Evolutionary conservation across 1,139 yeast genomes (phyloP).

Genomic region (Yamadazyma membranifaciens): DNA sequence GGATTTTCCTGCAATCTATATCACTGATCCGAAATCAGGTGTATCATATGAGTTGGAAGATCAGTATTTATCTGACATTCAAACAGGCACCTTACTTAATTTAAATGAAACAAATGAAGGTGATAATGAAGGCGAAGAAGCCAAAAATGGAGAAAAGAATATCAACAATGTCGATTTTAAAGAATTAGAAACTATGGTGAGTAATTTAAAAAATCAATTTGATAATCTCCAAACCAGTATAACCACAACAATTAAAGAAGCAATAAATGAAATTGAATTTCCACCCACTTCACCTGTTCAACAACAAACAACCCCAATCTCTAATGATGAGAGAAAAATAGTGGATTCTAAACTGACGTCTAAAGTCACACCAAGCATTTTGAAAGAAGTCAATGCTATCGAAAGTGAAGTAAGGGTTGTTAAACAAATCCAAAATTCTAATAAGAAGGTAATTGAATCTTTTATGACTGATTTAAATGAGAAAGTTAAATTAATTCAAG

Average conservation of each 20-base stretch:
- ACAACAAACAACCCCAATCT: slow-evolving; percentile 2
- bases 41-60: slow-evolving; percentile 84
- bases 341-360: background rate
- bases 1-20: slow-evolving; percentile 77
- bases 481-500: slow-evolving; percentile 51
- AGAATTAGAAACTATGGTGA: slow-evolving; percentile 2
- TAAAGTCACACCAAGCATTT: background rate
- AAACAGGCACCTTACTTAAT: slow-evolving; percentile 58
- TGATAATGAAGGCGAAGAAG: slow-evolving; percentile 9
- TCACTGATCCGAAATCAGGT: slow-evolving; percentile 59
- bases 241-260: slow-evolving; percentile 9
- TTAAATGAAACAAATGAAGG: slow-evolving; percentile 39
- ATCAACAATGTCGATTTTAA: background rate
- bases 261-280: slow-evolving; percentile 9
- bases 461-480: slow-evolving; percentile 45
- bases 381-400: slow-evolving; percentile 20
- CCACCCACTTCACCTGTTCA: slow-evolving; percentile 1
- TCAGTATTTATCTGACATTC: slow-evolving; percentile 52
- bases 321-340: background rate
- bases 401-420: slow-evolving; percentile 61
- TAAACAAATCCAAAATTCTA: slow-evolving; percentile 55
- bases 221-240: slow-evolving; percentile 9
- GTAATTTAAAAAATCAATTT: slow-evolving; percentile 8
- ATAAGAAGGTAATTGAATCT: slow-evolving; percentile 40
- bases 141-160: too few species aligned